These are phyloP conservation scores for Beverwykella pulmonaria DNA, from an alignment of 495 filamentous ascomycete species.

Conservation along the genomic window DNA sequence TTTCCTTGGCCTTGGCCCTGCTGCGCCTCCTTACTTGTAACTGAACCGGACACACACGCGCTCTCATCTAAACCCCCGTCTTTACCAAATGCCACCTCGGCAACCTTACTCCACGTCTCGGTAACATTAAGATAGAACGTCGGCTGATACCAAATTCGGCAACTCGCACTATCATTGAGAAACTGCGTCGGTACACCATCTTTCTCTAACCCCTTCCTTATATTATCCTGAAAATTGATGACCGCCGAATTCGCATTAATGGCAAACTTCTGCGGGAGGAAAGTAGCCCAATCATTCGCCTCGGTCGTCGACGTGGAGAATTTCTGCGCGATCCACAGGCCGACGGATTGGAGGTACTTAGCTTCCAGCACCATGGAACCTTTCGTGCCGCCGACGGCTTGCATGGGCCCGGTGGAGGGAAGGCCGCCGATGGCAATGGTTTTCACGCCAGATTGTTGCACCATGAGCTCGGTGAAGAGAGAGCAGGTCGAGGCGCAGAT, in stretches of 20 bases:
- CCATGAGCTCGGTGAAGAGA: slow-evolving; percentile 59
- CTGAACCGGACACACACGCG: slow-evolving; percentile 22
- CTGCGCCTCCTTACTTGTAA: slow-evolving; percentile 25
- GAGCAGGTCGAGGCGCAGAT: slow-evolving; percentile 56
- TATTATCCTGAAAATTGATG: slow-evolving; percentile 39
- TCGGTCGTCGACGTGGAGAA: slow-evolving; percentile 19
- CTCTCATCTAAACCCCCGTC: slow-evolving; percentile 26
- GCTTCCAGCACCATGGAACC: slow-evolving; percentile 35
- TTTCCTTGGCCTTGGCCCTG: slow-evolving; percentile 20
- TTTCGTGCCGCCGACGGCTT: slow-evolving; percentile 41
- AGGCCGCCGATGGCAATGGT: slow-evolving; percentile 56
- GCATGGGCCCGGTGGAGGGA: slow-evolving; percentile 45
- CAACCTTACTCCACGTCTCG: slow-evolving; percentile 25
- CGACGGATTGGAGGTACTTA: slow-evolving; percentile 25
- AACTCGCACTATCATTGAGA: slow-evolving; percentile 35
- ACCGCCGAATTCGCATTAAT: slow-evolving; percentile 25
- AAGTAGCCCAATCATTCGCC: slow-evolving; percentile 14
- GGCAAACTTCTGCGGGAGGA: slow-evolving; percentile 21
- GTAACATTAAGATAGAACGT: slow-evolving; percentile 29
- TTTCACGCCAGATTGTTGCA: slow-evolving; percentile 51
- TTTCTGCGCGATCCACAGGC: slow-evolving; percentile 12
- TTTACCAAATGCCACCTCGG: slow-evolving; percentile 28
- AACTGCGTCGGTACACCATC: slow-evolving; percentile 36
- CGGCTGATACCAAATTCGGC: slow-evolving; percentile 31
- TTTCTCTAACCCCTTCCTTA: slow-evolving; percentile 29